Evolutionary conservation across 2,329 filamentous ascomycete species (phyloP), one percentile per base, ranked within the genome.

Genomic region (Pseudohalonectria lignicola): DNA sequence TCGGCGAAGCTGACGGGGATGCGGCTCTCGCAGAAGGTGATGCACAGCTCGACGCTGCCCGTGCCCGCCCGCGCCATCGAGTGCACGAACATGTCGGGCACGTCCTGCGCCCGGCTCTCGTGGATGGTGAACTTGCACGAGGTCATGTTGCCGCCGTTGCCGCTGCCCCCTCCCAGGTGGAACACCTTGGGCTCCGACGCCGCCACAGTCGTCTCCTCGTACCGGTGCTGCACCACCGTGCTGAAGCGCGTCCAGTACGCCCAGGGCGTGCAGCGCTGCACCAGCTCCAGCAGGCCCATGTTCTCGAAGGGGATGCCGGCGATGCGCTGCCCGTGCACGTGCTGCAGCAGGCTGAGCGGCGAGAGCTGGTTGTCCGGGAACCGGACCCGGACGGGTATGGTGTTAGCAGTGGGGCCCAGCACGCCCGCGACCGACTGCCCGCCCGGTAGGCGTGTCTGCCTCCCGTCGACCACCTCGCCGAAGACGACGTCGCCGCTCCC

Each of bases 381-480:
- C 15, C 56, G 57, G 2, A 70, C 62, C 1, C 70, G 62, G 10
- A 74, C 64, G 1, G 69, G 69, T 4, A 70, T 58, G 2, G 62
- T 56, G 39, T 70, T 72, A 23, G 58, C 55, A 29, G 60, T 52
- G 1, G 69, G 69, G 0, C 70, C 70, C 31, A 69, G 55, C 9
- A 71, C 60, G 21, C 59, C 63, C 2, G 57, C 53, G 13, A 63
- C 82, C 43, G 85, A 79, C 64, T 85, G 59, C 9, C 58, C 55
- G 10, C 59, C 56, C 0, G 59, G 53, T 2, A 69, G 57, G 3
- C 54, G 50, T 1, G 64, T 48, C 41, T 67, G 63, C 16, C 67
- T 65, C 1, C 66, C 66, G 10, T 67, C 64, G 12, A 74, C 56
- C 3, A 68, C 53, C 46, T 75, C 67, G 7, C 73, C 74, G 40